Evolutionary conservation across 441 rosid species (phyloP).

Genomic region (Brassica balearica): DNA sequence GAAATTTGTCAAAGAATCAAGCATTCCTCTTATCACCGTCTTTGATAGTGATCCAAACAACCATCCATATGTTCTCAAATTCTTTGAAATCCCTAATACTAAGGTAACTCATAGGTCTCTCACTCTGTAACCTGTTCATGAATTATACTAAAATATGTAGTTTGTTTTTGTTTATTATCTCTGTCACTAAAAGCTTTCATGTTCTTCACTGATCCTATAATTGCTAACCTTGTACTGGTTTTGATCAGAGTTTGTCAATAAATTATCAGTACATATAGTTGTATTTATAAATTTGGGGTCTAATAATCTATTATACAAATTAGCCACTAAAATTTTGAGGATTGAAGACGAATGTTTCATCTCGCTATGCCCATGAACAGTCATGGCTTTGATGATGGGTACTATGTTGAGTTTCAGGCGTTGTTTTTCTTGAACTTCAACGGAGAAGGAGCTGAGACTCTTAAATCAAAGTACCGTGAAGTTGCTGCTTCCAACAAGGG

Average conservation of each 20-base stretch:
- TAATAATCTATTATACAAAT: no score
- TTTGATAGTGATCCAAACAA: constrained; percentile 76
- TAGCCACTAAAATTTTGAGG: no score
- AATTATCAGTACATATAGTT: no score
- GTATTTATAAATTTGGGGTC: no score
- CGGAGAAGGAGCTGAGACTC: constrained; percentile 62
- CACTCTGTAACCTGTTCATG: constrained; percentile 6
- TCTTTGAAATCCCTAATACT: constrained; percentile 65
- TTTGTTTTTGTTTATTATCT: neutral
- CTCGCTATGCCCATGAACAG: no score
- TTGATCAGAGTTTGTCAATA: no score
- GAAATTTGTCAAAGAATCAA: constrained; percentile 81
- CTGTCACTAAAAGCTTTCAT: constrained; percentile 7
- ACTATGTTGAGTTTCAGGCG: constrained; percentile 55
- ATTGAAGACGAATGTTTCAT: no score
- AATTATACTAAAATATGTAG: neutral
- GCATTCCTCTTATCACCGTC: constrained; percentile 75
- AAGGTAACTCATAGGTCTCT: constrained; percentile 58
- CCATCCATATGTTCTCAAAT: constrained; percentile 85
- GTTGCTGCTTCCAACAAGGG: constrained; percentile 82
- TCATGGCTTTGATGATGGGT: constrained; percentile 12
- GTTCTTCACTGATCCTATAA: neutral
- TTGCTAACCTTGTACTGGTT: neutral
- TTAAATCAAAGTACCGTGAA: constrained; percentile 72
- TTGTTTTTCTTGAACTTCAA: constrained; percentile 83